Conservation (phyloP, 2,329 filamentous ascomycete genomes). For the Diaporthe sp. region DNA sequence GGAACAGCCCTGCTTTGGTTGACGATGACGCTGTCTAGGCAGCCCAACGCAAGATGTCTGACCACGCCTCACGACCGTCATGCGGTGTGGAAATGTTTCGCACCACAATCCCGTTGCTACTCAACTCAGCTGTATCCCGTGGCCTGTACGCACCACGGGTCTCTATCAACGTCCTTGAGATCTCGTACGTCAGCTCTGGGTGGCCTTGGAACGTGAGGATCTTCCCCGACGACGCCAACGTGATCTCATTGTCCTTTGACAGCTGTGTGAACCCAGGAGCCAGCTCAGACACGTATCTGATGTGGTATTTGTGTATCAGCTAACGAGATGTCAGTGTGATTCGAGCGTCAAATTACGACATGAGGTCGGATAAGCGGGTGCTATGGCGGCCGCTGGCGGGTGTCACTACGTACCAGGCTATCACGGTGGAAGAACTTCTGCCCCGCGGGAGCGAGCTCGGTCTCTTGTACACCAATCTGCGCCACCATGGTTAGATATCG, state of each 20-base stretch:
- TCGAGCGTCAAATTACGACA: neutral
- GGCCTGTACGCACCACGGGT: neutral
- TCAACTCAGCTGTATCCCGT: neutral
- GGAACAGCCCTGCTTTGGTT: neutral
- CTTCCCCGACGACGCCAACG: neutral
- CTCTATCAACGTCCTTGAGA: neutral
- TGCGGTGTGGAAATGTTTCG: conserved; percentile 3
- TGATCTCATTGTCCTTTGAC: neutral
- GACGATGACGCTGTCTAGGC: neutral
- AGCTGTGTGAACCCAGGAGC: neutral
- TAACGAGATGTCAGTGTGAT: neutral
- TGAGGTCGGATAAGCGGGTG: too few relatives aligned
- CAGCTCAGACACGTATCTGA: conserved; percentile 3
- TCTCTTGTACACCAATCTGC: conserved; percentile 13
- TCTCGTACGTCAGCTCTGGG: conserved; percentile 21
- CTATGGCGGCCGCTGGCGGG: neutral
- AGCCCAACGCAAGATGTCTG: neutral
- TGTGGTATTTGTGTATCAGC: neutral
- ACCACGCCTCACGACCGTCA: conserved; percentile 9
- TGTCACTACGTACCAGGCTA: neutral
- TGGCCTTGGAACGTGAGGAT: conserved; percentile 16
- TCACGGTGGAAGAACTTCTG: neutral
- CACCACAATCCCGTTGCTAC: neutral
- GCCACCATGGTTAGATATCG: neutral
- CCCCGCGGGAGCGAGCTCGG: neutral